Conservation (phyloP, 805 yeast genomes). For the Myxozyma neglecta region DNA sequence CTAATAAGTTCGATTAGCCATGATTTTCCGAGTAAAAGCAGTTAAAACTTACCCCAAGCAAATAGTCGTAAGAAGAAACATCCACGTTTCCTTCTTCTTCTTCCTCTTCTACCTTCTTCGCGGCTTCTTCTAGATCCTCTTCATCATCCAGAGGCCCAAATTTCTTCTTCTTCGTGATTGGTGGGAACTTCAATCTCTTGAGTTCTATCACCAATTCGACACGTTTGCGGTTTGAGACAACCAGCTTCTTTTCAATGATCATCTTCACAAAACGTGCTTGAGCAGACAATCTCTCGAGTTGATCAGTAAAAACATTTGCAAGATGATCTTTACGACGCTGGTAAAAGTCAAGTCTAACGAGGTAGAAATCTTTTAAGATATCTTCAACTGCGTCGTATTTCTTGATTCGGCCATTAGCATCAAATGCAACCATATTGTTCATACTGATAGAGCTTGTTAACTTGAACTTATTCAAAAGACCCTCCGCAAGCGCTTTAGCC, state of each 20-base stretch:
- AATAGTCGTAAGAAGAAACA: conserved; percentile 64
- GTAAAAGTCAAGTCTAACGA: conserved; percentile 82
- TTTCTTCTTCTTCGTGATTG: conserved; percentile 32
- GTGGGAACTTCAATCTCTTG: conserved; percentile 64
- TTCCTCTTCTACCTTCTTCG: conserved; percentile 40
- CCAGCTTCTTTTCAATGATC: conserved; percentile 74
- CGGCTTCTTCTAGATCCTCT: conserved; percentile 46
- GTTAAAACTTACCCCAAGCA: conserved; percentile 54
- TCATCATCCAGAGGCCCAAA: conserved; percentile 55
- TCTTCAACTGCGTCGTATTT: conserved; percentile 75
- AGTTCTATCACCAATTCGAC: conserved; percentile 63
- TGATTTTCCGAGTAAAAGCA: neutral
- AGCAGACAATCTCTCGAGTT: conserved; percentile 67
- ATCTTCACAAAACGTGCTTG: conserved; percentile 91
- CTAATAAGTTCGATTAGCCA: neutral
- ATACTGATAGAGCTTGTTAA: conserved; percentile 65
- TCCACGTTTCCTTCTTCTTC: conserved; percentile 36
- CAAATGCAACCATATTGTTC: conserved; percentile 94
- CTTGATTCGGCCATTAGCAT: conserved; percentile 81
- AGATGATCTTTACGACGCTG: conserved; percentile 85
- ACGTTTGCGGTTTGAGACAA: conserved; percentile 73
- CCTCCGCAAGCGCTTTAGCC: conserved; percentile 71
- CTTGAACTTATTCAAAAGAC: conserved; percentile 82
- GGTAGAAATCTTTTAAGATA: conserved; percentile 80
- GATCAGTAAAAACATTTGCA: conserved; percentile 67